Base-by-base conservation (phyloP, 805 yeast genomes). In the Candida mattraensis region DNA sequence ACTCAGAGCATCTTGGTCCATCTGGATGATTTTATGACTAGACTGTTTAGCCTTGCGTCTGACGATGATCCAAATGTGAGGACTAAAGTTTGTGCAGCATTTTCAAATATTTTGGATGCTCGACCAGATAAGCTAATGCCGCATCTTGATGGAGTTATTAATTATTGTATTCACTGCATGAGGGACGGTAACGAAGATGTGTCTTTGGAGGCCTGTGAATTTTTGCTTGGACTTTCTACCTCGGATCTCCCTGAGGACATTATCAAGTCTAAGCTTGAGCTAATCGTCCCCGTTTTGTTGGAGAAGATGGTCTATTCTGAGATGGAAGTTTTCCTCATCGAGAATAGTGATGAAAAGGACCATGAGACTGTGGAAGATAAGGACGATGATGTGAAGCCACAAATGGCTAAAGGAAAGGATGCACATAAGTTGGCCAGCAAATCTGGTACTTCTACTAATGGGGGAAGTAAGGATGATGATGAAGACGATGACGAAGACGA, bases 121-220 rank as follows among this genome's bases (percentile, higher is more conserved):
- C 71, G 89, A 45, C 91, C 96, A 1, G 95, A 86, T 48, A 84
- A 82, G 57, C 65, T 93, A 21, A 61, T 73, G 32, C 87, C 89
- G 6, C 95, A 91, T 58, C 59, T 91, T 38, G 78, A 73, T 36
- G 97, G 97, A n/a, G 87, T 93, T 11, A 75, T 91, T 25, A 76
- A 79, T 45, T 93, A 84, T 64, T 80, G 89, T 52, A 61, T 87
- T 33, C 96, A 88, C 62, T 75, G 88, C 40, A 78, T 91, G 64
- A 72, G 73, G 37, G 75, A 72, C 40, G 44, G 53, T 9, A 80
- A 81, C 44, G 89, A 84, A 47, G 80, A 73, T 36, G 94, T 87
- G 20, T 83, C 95, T 0, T 67, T 89, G 37, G 96, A 89, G 57
- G 97, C 95, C 3, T 87, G 96, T 58, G 98, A 93, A 63, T 88